A percentile compares a stretch with the other conserved stretches of the same genome.
Conservation (phyloP, 768 basidiomycete genomes). For the Mycena galopus region DNA sequence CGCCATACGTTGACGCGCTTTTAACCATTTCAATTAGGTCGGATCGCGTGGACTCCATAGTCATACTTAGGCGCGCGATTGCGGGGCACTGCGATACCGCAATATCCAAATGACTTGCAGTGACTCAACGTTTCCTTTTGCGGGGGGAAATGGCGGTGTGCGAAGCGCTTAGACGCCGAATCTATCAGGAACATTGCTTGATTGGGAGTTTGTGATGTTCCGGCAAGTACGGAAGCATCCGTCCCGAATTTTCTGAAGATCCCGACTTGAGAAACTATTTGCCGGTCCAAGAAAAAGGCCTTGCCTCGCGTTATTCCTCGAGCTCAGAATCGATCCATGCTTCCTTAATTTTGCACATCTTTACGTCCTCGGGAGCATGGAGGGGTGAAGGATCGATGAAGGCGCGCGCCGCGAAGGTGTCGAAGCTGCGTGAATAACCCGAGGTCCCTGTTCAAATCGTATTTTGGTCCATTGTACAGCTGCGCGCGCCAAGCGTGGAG, state of each 20-base stretch:
- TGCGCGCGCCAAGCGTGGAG: neutral
- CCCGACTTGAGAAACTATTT: neutral
- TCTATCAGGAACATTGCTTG: conserved; percentile 2
- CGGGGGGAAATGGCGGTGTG: conserved; percentile 1
- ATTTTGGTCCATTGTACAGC: neutral
- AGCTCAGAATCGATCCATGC: conserved; percentile 6
- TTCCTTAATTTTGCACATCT: conserved; percentile 5
- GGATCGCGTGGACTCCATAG: neutral
- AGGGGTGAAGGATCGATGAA: neutral
- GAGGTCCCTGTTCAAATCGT: neutral
- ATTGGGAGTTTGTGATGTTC: neutral
- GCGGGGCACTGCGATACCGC: conserved; percentile 19
- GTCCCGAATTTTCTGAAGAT: neutral
- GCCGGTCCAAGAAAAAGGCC: neutral
- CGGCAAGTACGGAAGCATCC: neutral
- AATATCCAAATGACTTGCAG: neutral
- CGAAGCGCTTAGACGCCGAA: neutral
- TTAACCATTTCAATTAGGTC: conserved; percentile 7
- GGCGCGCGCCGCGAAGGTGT: conserved; percentile 4
- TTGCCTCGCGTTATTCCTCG: conserved; percentile 12
- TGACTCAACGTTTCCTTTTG: conserved; percentile 6
- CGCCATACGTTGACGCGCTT: conserved; percentile 1
- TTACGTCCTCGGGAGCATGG: conserved; percentile 18
- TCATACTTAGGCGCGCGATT: conserved; percentile 26
- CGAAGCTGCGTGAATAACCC: neutral